A percentile compares a stretch with the other conserved stretches of the same genome.
These are phyloP conservation scores for Vaccinium macrocarpon DNA, from an alignment of 148 eudicot species.

Conservation along the genomic window DNA sequence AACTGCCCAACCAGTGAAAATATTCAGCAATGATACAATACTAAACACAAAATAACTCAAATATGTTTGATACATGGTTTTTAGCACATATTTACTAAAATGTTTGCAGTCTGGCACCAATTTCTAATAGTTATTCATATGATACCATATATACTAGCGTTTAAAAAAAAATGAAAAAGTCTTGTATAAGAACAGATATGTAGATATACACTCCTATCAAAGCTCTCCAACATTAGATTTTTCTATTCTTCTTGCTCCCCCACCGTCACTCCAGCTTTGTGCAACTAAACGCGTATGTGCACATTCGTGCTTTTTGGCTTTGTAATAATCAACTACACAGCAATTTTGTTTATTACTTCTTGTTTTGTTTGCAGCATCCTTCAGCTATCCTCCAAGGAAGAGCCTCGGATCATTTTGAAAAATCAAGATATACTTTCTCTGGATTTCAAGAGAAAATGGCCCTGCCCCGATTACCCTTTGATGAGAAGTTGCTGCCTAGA, in stretches of 20 bases:
- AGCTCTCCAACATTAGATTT: not conserved
- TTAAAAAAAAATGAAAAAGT: not conserved
- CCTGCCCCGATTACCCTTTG: slow-evolving; percentile 73
- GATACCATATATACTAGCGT: not conserved
- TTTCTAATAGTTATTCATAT: not conserved
- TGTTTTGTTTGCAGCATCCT: slow-evolving; percentile 50
- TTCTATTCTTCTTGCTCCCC: not conserved
- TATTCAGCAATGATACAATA: not conserved
- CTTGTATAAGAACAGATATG: not conserved
- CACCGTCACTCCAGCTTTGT: not conserved
- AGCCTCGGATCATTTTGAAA: slow-evolving; percentile 43
- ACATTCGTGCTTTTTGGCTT: not conserved
- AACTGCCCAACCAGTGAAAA: not conserved
- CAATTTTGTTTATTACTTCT: slow-evolving; percentile 15
- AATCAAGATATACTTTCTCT: slow-evolving; percentile 40
- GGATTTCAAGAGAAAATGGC: slow-evolving; percentile 62
- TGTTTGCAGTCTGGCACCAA: not conserved
- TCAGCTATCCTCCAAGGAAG: slow-evolving; percentile 42
- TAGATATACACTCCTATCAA: not conserved
- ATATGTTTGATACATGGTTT: not conserved
- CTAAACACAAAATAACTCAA: not conserved
- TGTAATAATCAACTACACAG: not conserved
- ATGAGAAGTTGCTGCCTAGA: slow-evolving; percentile 51
- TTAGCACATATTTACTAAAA: not conserved
- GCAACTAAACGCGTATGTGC: not conserved